Evolutionary conservation across 495 filamentous ascomycete genomes (phyloP).

Genomic region (Patellaria atrata): DNA sequence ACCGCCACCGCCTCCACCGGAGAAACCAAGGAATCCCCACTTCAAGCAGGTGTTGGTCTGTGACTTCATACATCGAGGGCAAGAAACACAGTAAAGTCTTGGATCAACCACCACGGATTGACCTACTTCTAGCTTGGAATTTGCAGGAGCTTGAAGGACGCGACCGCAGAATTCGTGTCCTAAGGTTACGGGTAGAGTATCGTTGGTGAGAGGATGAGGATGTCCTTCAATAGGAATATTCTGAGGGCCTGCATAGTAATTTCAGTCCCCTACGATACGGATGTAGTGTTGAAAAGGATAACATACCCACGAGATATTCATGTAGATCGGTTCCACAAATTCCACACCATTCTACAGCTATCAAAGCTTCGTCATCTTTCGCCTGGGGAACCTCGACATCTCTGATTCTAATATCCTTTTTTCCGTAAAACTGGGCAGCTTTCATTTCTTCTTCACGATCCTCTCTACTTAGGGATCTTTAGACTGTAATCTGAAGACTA

Average conservation of each 20-base stretch:
- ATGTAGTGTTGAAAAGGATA: not conserved
- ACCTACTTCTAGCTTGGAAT: slow-evolving; percentile 12
- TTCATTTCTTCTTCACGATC: no score
- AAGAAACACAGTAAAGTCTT: slow-evolving; percentile 14
- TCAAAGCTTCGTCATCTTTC: slow-evolving; percentile 14
- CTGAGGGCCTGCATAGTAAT: slow-evolving; percentile 9
- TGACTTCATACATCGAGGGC: slow-evolving; percentile 5
- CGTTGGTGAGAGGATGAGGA: slow-evolving; percentile 17
- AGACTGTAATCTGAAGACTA: no score
- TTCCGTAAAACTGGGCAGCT: slow-evolving; percentile 19
- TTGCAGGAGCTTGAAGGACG: slow-evolving; percentile 10
- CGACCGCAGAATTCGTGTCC: slow-evolving; percentile 23
- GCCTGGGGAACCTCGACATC: slow-evolving; percentile 15
- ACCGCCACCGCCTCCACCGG: slow-evolving; percentile 16
- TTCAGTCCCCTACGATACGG: not conserved
- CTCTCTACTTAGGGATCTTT: no score
- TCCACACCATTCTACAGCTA: slow-evolving; percentile 20
- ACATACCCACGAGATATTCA: slow-evolving; percentile 17
- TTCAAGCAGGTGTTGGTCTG: slow-evolving; percentile 12
- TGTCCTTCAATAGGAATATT: slow-evolving; percentile 7
- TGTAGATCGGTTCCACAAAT: slow-evolving; percentile 23
- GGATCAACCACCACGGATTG: slow-evolving; percentile 19
- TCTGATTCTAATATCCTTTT: slow-evolving; percentile 17
- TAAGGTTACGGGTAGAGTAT: slow-evolving; percentile 15
- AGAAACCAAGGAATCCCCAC: slow-evolving; percentile 22